phyloP scores from a whole-genome alignment of 2,329 filamentous ascomycete species.

The Sporothrix globosa region DNA sequence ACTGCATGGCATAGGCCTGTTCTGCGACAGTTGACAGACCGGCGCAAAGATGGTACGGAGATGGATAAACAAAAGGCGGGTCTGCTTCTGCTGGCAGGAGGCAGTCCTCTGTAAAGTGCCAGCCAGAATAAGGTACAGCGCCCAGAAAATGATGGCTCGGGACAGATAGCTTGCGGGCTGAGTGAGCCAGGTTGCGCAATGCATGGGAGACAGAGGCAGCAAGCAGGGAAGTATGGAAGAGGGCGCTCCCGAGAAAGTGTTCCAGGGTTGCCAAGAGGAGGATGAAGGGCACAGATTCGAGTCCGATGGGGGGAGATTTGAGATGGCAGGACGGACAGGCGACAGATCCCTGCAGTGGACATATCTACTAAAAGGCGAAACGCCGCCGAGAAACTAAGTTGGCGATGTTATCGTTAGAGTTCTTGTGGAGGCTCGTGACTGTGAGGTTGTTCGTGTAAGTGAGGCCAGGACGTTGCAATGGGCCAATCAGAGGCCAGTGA shows the following conservation, averaged over 20 bases:
- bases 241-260: slow-evolving; percentile 24
- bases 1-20: slow-evolving; percentile 10
- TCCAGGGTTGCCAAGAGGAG: slow-evolving; percentile 9
- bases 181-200: slow-evolving; percentile 1
- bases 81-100: not conserved
- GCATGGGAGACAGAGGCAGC: not conserved
- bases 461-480: slow-evolving; percentile 8
- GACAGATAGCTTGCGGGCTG: slow-evolving; percentile 4
- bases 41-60: not conserved
- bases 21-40: slow-evolving; percentile 23
- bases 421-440: not conserved
- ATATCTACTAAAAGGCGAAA: not conserved
- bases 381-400: not conserved
- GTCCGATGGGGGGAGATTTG: not conserved
- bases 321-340: slow-evolving; percentile 14
- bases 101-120: not conserved
- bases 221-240: slow-evolving; percentile 14
- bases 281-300: not conserved
- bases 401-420: not conserved
- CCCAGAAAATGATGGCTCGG: not conserved
- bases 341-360: not conserved
- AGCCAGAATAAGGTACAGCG: not conserved
- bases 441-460: slow-evolving; percentile 25
- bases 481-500: slow-evolving; percentile 31
- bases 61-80: slow-evolving; percentile 23